Evolutionary conservation across 352 stramenopile genomes (phyloP).

Genomic region (Globisporangium mamillatum): DNA sequence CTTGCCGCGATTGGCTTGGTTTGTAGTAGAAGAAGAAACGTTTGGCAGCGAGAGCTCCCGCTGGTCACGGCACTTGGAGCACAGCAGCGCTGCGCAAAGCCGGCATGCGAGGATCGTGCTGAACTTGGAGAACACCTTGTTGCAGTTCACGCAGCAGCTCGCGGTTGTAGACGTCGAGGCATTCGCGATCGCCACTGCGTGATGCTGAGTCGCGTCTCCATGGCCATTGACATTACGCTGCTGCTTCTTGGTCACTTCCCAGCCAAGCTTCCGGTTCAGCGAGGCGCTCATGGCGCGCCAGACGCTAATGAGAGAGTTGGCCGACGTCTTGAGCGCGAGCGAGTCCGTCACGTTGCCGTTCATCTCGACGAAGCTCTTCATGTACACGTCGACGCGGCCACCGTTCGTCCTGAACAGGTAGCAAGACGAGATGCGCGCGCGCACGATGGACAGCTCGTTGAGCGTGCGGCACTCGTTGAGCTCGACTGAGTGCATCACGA

Average conservation of each 20-base stretch:
- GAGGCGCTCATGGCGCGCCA: constrained; percentile 2
- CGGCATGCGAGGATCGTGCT: constrained; percentile 2
- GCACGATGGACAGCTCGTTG: constrained; percentile 29
- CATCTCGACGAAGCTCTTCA: constrained; percentile 39
- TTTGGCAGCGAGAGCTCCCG: constrained; percentile 1
- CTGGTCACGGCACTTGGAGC: constrained; percentile 15
- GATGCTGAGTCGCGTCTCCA: neutral
- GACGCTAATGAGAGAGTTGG: constrained; percentile 25
- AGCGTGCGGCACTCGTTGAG: constrained; percentile 30
- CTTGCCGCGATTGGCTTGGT: neutral
- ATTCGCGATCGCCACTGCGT: neutral
- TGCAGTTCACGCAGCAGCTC: constrained; percentile 5
- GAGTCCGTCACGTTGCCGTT: constrained; percentile 42
- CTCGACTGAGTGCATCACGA: constrained; percentile 62
- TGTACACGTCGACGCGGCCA: constrained; percentile 43
- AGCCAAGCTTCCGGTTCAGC: constrained; percentile 11
- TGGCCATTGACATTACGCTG: neutral
- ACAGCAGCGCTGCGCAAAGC: constrained; percentile 9
- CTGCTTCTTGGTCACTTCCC: constrained; percentile 4
- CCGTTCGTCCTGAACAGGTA: constrained; percentile 31
- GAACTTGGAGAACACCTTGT: constrained; percentile 8
- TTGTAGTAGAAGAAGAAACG: neutral
- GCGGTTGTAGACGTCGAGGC: neutral
- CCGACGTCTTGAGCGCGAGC: constrained; percentile 25
- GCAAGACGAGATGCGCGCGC: constrained; percentile 39